phyloP scores from a whole-genome alignment of 768 basidiomycete genomes.

The Hygrophoropsis aurantiaca region DNA sequence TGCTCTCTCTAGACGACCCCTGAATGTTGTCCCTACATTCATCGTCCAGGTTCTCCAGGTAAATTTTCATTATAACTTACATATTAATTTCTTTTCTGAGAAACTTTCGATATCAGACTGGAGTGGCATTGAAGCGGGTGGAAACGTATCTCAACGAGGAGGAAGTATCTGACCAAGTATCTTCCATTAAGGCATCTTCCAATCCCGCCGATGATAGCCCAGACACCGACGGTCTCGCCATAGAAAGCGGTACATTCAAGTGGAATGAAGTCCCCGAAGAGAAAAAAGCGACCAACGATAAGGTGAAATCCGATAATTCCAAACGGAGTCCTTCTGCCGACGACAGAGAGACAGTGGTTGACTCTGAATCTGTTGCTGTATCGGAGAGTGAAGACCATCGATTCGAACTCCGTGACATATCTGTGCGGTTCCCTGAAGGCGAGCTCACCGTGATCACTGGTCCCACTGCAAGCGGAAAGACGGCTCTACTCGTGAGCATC shows the following conservation, averaged over 20 bases:
- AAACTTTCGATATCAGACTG: constrained; percentile 31
- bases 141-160: constrained; percentile 60
- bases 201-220: constrained; percentile 23
- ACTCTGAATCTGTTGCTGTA: constrained; percentile 12
- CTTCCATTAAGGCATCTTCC: constrained; percentile 45
- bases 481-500: constrained; percentile 41
- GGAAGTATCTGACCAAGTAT: constrained; percentile 62
- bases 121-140: constrained; percentile 61
- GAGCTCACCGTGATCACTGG: constrained; percentile 56
- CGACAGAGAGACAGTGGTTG: constrained; percentile 7
- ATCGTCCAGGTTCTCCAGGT: constrained; percentile 74
- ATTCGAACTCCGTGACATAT: constrained; percentile 45
- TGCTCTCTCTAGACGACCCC: constrained; percentile 47
- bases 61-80: background rate
- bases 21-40: constrained; percentile 80
- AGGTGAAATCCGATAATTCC: too few species aligned
- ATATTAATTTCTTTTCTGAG: background rate
- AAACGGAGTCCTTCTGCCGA: background rate
- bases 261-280: constrained; percentile 52
- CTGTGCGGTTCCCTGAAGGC: constrained; percentile 46
- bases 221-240: constrained; percentile 40
- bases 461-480: constrained; percentile 67
- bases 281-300: constrained; percentile 14
- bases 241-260: constrained; percentile 51
- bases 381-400: constrained; percentile 25